phyloP scores from a whole-genome alignment of 2,329 filamentous ascomycete species.

The Raffaelea arxii region DNA sequence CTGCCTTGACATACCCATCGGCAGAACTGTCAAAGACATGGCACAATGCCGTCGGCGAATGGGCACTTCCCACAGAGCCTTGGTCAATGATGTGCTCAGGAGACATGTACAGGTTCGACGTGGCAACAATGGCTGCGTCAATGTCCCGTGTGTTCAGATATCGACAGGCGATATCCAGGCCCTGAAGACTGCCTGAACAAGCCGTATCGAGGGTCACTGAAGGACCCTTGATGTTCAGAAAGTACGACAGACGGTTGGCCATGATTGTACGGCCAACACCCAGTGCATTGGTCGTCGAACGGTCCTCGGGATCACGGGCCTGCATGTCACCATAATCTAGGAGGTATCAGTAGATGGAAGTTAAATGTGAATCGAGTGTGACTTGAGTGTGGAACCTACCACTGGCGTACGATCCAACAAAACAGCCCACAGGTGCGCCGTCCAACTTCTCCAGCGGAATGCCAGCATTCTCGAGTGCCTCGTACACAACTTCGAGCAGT shows the following conservation, averaged over 20 bases:
- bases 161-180: conserved; percentile 33
- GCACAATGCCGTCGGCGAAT: conserved; percentile 34
- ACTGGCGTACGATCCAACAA: too few species aligned
- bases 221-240: conserved; percentile 35
- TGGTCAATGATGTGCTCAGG: conserved; percentile 31
- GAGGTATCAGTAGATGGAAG: too few species aligned
- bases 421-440: conserved; percentile 26
- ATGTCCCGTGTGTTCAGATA: conserved; percentile 29
- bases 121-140: conserved; percentile 31
- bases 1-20: conserved; percentile 49
- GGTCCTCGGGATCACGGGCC: conserved; percentile 20
- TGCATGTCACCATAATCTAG: conserved; percentile 26
- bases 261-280: conserved; percentile 31
- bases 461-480: conserved; percentile 26
- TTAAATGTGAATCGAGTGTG: too few species aligned
- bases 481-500: conserved; percentile 26
- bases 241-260: conserved; percentile 37
- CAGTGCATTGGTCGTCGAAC: conserved; percentile 29
- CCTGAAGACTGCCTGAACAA: conserved; percentile 37
- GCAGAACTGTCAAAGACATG: conserved; percentile 39
- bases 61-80: conserved; percentile 31
- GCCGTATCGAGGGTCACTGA: conserved; percentile 41
- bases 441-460: conserved; percentile 20
- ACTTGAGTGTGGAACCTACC: too few species aligned
- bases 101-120: conserved; percentile 34